These are phyloP conservation scores for Oryza glumipatula DNA, from an alignment of 176 grass and related monocot genomes.

Conservation along the genomic window DNA sequence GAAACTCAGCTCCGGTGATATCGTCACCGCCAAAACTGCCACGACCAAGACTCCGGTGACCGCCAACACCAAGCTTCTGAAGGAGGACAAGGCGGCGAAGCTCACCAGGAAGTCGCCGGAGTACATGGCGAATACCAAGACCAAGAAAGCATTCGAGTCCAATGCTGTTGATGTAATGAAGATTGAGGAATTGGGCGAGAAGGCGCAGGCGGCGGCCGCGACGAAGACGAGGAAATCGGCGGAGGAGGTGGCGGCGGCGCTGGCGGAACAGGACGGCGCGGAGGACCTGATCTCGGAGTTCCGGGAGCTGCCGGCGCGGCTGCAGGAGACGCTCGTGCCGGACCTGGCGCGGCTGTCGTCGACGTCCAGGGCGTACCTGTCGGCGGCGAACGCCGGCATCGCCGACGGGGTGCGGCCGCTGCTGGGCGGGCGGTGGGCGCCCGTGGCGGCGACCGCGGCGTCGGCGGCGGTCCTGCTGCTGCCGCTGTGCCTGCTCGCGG, in stretches of 20 bases:
- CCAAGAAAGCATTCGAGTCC: slow-evolving; percentile 48
- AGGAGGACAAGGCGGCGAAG: slow-evolving; percentile 53
- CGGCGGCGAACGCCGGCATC: slow-evolving; percentile 79
- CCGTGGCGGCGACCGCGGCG: slow-evolving; percentile 53
- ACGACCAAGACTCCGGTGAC: not conserved
- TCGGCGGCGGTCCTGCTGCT: slow-evolving; percentile 63
- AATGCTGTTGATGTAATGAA: slow-evolving; percentile 16
- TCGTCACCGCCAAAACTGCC: too few species aligned
- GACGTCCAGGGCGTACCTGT: slow-evolving; percentile 88
- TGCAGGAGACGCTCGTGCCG: slow-evolving; percentile 73
- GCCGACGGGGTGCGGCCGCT: slow-evolving; percentile 68
- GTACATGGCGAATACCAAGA: slow-evolving; percentile 50
- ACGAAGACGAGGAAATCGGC: slow-evolving; percentile 25
- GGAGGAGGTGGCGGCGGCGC: slow-evolving; percentile 28
- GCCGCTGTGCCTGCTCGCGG: slow-evolving; percentile 70
- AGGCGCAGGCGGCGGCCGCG: too few species aligned
- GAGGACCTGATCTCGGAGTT: slow-evolving; percentile 82
- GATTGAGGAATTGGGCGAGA: slow-evolving; percentile 47
- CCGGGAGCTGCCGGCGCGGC: slow-evolving; percentile 62
- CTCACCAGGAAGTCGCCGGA: slow-evolving; percentile 41
- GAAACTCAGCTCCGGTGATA: not conserved
- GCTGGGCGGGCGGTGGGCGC: slow-evolving; percentile 70
- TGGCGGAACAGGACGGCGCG: slow-evolving; percentile 49
- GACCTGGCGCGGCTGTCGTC: slow-evolving; percentile 84
- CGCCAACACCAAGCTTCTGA: slow-evolving; percentile 56